phyloP scores from a whole-genome alignment of 2,329 filamentous ascomycete species.

The Beauveria asiatica region DNA sequence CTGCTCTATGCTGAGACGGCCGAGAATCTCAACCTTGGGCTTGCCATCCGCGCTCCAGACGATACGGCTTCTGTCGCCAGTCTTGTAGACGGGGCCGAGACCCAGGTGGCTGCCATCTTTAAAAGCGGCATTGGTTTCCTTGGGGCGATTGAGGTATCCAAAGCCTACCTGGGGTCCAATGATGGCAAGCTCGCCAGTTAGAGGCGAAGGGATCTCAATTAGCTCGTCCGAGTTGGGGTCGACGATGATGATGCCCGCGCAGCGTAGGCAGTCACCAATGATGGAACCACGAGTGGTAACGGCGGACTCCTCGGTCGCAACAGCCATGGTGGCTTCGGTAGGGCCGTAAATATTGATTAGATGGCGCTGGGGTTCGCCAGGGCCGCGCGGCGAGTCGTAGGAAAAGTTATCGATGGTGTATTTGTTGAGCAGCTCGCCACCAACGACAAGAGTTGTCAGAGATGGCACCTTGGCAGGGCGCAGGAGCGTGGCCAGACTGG shows the following conservation, averaged over 20 bases:
- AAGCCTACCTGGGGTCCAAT: slow-evolving; percentile 13
- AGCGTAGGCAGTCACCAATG: slow-evolving; percentile 9
- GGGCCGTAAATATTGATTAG: slow-evolving; percentile 11
- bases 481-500: slow-evolving; percentile 10
- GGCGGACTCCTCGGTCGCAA: slow-evolving; percentile 3
- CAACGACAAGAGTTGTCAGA: slow-evolving; percentile 10
- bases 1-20: slow-evolving; percentile 9
- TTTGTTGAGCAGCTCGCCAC: slow-evolving; percentile 9
- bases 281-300: slow-evolving; percentile 7
- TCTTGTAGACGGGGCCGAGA: slow-evolving; percentile 26
- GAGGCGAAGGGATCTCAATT: not conserved
- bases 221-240: slow-evolving; percentile 8
- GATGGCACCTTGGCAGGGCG: slow-evolving; percentile 8
- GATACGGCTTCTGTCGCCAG: slow-evolving; percentile 7
- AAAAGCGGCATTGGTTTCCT: slow-evolving; percentile 9
- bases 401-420: slow-evolving; percentile 11
- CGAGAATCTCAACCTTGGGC: slow-evolving; percentile 11
- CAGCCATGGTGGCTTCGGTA: slow-evolving; percentile 10
- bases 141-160: slow-evolving; percentile 12
- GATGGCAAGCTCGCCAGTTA: slow-evolving; percentile 19
- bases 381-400: slow-evolving; percentile 32
- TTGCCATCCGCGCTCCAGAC: slow-evolving; percentile 7
- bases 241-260: slow-evolving; percentile 7
- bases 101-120: slow-evolving; percentile 17
- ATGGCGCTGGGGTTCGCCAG: slow-evolving; percentile 1